Base-by-base conservation (phyloP, 352 stramenopile genomes). In the Pythium scleroteichum region DNA sequence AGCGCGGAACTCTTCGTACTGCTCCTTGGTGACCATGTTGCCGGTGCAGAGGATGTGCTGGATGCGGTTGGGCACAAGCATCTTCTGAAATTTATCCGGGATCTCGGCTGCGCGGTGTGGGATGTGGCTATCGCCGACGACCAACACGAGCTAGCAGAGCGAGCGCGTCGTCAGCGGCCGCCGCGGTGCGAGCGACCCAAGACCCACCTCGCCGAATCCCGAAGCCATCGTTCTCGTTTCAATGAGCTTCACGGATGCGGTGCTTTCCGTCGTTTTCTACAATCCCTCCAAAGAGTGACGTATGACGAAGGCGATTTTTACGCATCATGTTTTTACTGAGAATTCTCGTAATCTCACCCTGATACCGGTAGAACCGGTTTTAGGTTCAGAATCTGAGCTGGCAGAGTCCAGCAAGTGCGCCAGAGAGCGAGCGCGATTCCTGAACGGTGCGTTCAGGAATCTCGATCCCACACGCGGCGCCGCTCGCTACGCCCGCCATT, bases 11-110 rank as follows among this genome's bases (percentile, higher is more conserved):
- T 98, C 92, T 22, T 99, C 89, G 61, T 95, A 98, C 68, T 98
- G 92, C 66, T 99, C 95, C 51, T 94, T 94, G 3, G 89, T 94
- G 51, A 90, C 89, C 61, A 99, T 74, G 73, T 99, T 99, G 27
- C 97, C 97, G 16, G 97, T 99, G 73, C 97, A 99, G 51, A 99
- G 72, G 10, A 99, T 91, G 71, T 99, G 96, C 70, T 99, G 94
- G 74, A 99, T 99, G 71, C 99, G 99, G 68, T 98, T 98, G 3
- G 97, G 96, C 55, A 94, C 85, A 51, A 94, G 78, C 77, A 96
- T 96, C 62, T 95, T 94, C 68, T 96, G 90, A 65, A 99, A 99
- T 66, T 98, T 98, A 45, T 98, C 94, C 6, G 96, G 97, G 51
- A 99, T 98, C 27, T 92, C 80, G 22, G 85, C 87, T 1, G 94